A percentile compares a stretch with the other conserved stretches of the same genome.
These are phyloP conservation scores for Arthrobotrys entomopaga DNA, from an alignment of 2,329 filamentous ascomycete genomes.

Conservation along the genomic window DNA sequence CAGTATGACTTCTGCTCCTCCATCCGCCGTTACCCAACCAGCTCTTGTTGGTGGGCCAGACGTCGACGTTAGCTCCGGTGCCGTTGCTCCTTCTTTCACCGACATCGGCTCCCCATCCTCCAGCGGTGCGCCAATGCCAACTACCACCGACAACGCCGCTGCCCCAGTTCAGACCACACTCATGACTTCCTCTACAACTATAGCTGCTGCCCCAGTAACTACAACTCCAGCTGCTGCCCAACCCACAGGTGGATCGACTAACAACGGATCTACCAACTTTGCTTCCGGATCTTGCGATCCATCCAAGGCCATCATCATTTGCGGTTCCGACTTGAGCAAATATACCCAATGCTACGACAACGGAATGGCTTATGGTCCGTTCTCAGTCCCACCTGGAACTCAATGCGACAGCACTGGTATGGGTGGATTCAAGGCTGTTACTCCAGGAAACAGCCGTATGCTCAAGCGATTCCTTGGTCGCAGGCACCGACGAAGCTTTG, in stretches of 20 bases:
- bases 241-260: conserved; percentile 29
- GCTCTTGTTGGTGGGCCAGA: conserved; percentile 50
- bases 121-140: conserved; percentile 14
- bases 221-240: conserved; percentile 14
- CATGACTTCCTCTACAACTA: conserved; percentile 36
- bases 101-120: conserved; percentile 40
- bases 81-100: conserved; percentile 41
- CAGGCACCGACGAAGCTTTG: conserved; percentile 44
- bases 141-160: background rate
- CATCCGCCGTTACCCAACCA: conserved; percentile 40
- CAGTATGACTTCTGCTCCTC: conserved; percentile 22
- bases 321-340: conserved; percentile 31
- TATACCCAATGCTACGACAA: conserved; percentile 54
- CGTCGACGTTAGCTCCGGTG: conserved; percentile 37
- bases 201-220: conserved; percentile 24
- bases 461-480: conserved; percentile 39
- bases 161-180: conserved; percentile 39
- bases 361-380: conserved; percentile 51
- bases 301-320: conserved; percentile 47
- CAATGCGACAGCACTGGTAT: conserved; percentile 49
- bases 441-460: conserved; percentile 40
- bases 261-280: conserved; percentile 33
- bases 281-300: conserved; percentile 40
- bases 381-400: conserved; percentile 48
- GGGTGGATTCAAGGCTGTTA: conserved; percentile 52